Evolutionary conservation across 2,329 filamentous ascomycete species (phyloP).

Genomic region (Trichoderma breve): DNA sequence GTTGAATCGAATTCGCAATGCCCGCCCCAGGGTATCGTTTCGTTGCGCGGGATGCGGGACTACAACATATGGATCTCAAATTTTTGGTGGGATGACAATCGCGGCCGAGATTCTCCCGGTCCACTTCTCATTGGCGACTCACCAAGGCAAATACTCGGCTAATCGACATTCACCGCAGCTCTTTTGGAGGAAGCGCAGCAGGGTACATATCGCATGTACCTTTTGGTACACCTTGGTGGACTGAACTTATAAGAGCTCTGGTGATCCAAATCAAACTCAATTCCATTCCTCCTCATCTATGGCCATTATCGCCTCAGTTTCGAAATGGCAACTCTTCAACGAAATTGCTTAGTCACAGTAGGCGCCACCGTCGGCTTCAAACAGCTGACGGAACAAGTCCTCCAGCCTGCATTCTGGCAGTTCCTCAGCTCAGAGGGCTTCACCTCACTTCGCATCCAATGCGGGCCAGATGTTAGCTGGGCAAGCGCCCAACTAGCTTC

Average conservation of each 20-base stretch:
- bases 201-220: background rate
- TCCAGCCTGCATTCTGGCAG: conserved; percentile 61
- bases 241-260: background rate
- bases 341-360: conserved; percentile 78
- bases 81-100: conserved; percentile 30
- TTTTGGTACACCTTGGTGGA: background rate
- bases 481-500: conserved; percentile 28
- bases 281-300: background rate
- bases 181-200: background rate
- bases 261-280: background rate
- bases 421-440: conserved; percentile 60
- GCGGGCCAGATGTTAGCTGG: conserved; percentile 63
- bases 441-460: conserved; percentile 74
- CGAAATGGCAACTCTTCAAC: conserved; percentile 25
- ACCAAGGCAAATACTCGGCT: background rate
- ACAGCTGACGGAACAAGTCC: conserved; percentile 63
- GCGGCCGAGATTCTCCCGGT: conserved; percentile 31
- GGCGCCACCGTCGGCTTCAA: conserved; percentile 87
- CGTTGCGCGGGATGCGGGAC: conserved; percentile 23
- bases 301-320: background rate
- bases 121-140: background rate
- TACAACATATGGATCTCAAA: conserved; percentile 29
- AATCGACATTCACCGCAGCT: background rate
- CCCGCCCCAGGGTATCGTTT: conserved; percentile 5
- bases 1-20: conserved; percentile 25